Evolutionary conservation across 306 rosid genomes (phyloP).

Genomic region (Malus sylvestris): DNA sequence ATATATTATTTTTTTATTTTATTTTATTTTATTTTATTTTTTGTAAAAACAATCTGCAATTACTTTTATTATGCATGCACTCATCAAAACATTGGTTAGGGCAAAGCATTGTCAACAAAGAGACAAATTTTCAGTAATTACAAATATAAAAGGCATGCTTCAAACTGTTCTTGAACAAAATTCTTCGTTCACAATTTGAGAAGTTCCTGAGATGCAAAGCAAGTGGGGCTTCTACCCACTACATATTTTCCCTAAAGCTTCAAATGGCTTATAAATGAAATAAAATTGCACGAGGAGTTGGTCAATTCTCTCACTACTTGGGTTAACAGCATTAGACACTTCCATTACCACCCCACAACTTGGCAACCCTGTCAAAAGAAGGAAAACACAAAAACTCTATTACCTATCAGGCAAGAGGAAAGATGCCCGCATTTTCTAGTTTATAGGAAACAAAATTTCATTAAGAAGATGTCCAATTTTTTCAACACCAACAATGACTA

Average conservation of each 20-base stretch:
- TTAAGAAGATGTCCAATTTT: not conserved
- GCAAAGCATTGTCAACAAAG: not conserved
- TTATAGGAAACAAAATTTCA: no score
- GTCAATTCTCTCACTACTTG: not conserved
- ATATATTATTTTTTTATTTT: no score
- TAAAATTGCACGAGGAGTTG: not conserved
- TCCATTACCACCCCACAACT: not conserved
- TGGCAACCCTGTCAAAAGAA: not conserved
- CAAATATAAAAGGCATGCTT: not conserved
- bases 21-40: no score
- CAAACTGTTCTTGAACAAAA: not conserved
- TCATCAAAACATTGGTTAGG: not conserved
- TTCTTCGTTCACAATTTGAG: no score
- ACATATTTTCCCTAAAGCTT: not conserved
- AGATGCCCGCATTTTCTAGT: not conserved
- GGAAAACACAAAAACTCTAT: not conserved
- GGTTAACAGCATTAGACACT: no score
- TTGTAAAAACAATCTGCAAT: not conserved
- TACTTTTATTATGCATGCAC: not conserved
- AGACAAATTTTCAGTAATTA: not conserved
- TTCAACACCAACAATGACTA: not conserved
- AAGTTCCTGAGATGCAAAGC: no score
- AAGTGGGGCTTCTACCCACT: no score
- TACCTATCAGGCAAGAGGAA: not conserved
- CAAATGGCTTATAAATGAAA: not conserved